Base-by-base conservation (phyloP, 106 monocot species). In the Dendrobium officinale region DNA sequence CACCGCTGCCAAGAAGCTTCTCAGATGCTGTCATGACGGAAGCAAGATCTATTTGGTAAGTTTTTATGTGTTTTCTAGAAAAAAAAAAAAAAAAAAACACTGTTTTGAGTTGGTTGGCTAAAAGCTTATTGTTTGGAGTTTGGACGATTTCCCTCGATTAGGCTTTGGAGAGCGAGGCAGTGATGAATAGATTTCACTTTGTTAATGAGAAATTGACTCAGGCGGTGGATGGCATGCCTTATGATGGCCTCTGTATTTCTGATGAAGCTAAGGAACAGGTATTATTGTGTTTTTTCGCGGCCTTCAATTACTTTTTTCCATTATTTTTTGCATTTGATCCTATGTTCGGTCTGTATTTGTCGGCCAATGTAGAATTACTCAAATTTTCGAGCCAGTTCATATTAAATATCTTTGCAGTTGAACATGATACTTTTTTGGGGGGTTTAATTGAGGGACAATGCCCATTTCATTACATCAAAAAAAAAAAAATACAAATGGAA, bases 221-320 rank as follows among this genome's bases (percentile, higher is more conserved):
- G 13, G 84, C 82, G 4, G 58, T 86, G 29, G 84, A 86, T 48
- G 89, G 84, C 10, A 81, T 89, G 81, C 84, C 86, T 11, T 86
- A 82, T 45, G 72, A 81, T 5, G 84, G 81, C 79, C 81, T 89
- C 17, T 77, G 59, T 1, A 70, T 89, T 22, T 86, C 89, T 0
- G 83, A 84, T 51, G 89, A 89, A 84, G 86, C 84, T 20, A 89
- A 85, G 75, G 89, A 89, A 45, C 86, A 86, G 61, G 89, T 89
- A 58, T 56, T 55, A 26, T 56, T 33, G 17, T 16, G 24, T n/a
- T 54, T 77, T 77, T 11, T 44, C 19, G 47, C 17, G n/a, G 64
- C 22, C 5, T 64, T 64, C 24, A 64, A n/a, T 64, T 64, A 51
- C 51, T 13, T 13, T 51, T 51, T 51, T 51, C 44, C 44, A 13